A percentile compares a stretch with the other conserved stretches of the same genome.
Conservation (phyloP, 768 basidiomycete genomes). For the Pisolithus tinctorius region DNA sequence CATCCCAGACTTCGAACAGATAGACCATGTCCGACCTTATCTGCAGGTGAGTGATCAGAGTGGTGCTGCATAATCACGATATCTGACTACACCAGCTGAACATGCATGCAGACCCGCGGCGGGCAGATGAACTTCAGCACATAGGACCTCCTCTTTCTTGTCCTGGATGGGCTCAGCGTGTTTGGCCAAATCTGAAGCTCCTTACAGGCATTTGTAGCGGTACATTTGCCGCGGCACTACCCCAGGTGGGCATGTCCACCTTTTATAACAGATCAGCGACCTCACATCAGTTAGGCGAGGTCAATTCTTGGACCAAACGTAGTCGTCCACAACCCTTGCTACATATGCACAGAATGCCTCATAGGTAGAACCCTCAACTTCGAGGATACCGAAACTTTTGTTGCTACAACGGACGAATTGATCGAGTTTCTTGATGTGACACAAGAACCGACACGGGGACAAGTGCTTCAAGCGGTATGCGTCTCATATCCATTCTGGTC, state of each 20-base stretch:
- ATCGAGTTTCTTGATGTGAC: constrained; percentile 15
- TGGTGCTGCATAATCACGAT: not conserved
- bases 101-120: constrained; percentile 1
- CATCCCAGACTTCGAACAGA: constrained; percentile 1
- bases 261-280: too few species aligned
- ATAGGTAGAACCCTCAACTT: not conserved
- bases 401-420: not conserved
- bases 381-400: constrained; percentile 6
- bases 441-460: constrained; percentile 4
- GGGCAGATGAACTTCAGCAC: constrained; percentile 2
- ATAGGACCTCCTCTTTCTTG: not conserved
- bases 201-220: constrained; percentile 3
- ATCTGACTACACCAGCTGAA: not conserved
- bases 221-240: not conserved
- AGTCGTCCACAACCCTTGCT: not conserved
- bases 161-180: not conserved
- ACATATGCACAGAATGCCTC: constrained; percentile 7
- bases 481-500: not conserved
- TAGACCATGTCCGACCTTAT: not conserved
- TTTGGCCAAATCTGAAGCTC: constrained; percentile 5
- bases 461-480: constrained; percentile 14
- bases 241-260: not conserved
- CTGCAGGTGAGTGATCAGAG: not conserved
- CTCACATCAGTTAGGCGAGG: not conserved
- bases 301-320: constrained; percentile 1